Conservation (phyloP, 1,284 basidiomycete genomes). For the Ceratobasidium sp. region DNA sequence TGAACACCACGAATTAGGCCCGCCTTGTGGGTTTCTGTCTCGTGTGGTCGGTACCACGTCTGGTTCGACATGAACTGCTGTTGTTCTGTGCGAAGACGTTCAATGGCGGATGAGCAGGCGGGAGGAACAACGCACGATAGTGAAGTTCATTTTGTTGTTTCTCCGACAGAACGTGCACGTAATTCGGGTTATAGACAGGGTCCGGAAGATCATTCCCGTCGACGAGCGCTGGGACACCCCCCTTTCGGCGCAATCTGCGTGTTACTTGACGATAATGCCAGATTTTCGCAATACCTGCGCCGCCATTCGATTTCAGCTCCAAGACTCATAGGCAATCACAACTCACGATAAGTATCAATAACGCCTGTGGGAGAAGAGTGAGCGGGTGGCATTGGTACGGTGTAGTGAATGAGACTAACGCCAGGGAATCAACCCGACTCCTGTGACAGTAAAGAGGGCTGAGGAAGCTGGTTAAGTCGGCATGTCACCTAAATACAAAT, state of each 20-base stretch:
- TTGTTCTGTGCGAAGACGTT: constrained; percentile 63
- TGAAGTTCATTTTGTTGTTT: constrained; percentile 74
- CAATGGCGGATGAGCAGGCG: neutral
- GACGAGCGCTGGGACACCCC: constrained; percentile 72
- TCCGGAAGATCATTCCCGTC: constrained; percentile 83
- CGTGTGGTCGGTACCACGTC: constrained; percentile 90
- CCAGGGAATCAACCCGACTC: constrained; percentile 60
- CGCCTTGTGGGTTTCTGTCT: constrained; percentile 83
- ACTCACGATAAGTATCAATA: constrained; percentile 80
- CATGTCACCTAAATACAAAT: neutral
- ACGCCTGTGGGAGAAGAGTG: constrained; percentile 72
- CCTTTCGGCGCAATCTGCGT: constrained; percentile 65
- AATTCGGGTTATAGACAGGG: constrained; percentile 75
- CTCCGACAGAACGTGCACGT: constrained; percentile 78
- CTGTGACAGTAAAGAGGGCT: constrained; percentile 83
- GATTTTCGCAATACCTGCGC: constrained; percentile 73
- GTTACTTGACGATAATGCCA: constrained; percentile 75
- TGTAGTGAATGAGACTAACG: constrained; percentile 6
- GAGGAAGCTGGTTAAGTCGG: constrained; percentile 14
- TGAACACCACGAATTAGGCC: constrained; percentile 47
- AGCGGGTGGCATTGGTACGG: neutral
- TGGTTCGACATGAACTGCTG: constrained; percentile 72
- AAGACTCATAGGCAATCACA: neutral
- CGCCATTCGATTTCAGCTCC: neutral
- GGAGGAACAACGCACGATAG: constrained; percentile 63